Base-by-base conservation (phyloP, 2,329 filamentous ascomycete genomes). In the Pseudocercospora crystallina region DNA sequence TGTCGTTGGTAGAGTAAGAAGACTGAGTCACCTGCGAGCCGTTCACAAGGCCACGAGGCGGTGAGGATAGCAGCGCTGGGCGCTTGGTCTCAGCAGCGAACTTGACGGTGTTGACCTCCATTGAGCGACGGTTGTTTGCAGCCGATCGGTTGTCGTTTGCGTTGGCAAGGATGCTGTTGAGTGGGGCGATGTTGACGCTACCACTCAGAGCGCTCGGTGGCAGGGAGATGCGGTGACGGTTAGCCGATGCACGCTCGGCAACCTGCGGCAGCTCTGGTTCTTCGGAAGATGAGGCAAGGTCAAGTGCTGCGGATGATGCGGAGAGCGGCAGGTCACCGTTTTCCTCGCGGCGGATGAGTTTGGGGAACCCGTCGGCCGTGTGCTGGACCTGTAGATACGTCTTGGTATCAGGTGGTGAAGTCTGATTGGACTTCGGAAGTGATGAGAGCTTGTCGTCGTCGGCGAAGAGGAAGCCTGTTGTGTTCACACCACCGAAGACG, bases 1-100 rank as follows among this genome's bases (percentile, higher is more conserved):
- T 79, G 65, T 97, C 91, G 69, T 87, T 94, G 47, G 89, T 84
- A 8, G 94, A 96, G 74, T 89, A 96, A 0, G 92, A 96, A 38
- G 87, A 85, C 71, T 91, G 88, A 51, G 96, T 72, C 75, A 89
- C 90, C 29, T 86, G 82, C 46, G 82, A 81, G 20, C 81, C 77
- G 68, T 86, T 80, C 53, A 64, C 65, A 66, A 62, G 76, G 73
- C 64, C 79, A 60, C 67, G 82, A 81, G 57, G 86, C 71, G 46
- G 84, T 84, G 72, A 85, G 77, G 58, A 81, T 77, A 72, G 64
- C 42, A 72, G 70, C 50, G 70, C 71, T 10, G 74, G 70, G 45
- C 74, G 74, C 68, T 76, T 75, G 42, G 69, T 66, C 43, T 75
- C 73, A 60, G 65, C 60, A 61, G 69, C 58, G 61, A 67, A 71